Conservation (phyloP, 345 rosid species). For the Iberis pinnata region DNA sequence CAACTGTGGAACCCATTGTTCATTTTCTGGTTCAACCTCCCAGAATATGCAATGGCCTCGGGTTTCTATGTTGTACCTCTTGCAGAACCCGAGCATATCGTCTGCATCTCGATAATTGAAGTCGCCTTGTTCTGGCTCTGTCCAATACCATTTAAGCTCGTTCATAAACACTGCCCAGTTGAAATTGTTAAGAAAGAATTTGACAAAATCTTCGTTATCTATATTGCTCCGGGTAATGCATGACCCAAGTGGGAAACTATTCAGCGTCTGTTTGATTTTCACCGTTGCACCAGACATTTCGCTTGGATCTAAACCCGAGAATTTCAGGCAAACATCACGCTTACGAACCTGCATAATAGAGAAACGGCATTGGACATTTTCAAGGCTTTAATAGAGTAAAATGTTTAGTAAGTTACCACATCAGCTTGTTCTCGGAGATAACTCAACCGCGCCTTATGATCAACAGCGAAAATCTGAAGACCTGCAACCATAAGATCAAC, state of each 20-base stretch:
- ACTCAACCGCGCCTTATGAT: slow-evolving; percentile 56
- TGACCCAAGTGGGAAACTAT: slow-evolving; percentile 75
- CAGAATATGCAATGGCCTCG: slow-evolving; percentile 96
- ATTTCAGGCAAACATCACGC: slow-evolving; percentile 59
- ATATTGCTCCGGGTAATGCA: slow-evolving; percentile 72
- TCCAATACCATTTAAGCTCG: too few relatives aligned
- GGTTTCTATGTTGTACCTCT: slow-evolving; percentile 45
- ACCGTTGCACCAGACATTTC: slow-evolving; percentile 40
- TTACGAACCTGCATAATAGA: slow-evolving; percentile 58
- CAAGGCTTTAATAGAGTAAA: too few relatives aligned
- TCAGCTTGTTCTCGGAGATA: slow-evolving; percentile 57
- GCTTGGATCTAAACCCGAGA: slow-evolving; percentile 40
- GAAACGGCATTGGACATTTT: too few relatives aligned
- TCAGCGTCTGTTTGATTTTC: slow-evolving; percentile 54
- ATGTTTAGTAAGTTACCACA: slow-evolving; percentile 36
- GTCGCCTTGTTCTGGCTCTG: slow-evolving; percentile 74
- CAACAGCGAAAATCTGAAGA: slow-evolving; percentile 81
- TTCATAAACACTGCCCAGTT: slow-evolving; percentile 93
- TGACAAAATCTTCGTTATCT: slow-evolving; percentile 84
- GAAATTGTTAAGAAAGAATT: slow-evolving; percentile 63
- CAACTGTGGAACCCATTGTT: slow-evolving; percentile 68
- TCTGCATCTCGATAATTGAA: slow-evolving; percentile 85
- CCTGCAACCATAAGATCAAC: slow-evolving; percentile 80
- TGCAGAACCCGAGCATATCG: slow-evolving; percentile 71
- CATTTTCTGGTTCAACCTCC: slow-evolving; percentile 81